Conservation (phyloP, 2,329 filamentous ascomycete species). For the Talaromyces verruculosus region DNA sequence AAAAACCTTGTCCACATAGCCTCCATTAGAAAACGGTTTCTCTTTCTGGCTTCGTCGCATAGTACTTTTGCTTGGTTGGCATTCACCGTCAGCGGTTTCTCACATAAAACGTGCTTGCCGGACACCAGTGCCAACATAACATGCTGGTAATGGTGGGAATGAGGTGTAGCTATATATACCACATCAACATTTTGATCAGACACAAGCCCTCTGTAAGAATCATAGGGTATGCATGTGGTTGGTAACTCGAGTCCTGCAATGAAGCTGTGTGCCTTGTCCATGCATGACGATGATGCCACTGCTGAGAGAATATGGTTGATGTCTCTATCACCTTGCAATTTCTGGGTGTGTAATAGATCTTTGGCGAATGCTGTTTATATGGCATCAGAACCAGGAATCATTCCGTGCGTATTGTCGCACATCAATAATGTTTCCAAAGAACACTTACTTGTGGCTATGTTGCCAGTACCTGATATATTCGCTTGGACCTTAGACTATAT, state of each 20-base stretch:
- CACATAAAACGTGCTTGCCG: conserved; percentile 84
- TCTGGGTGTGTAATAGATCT: conserved; percentile 74
- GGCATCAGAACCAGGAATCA: neutral
- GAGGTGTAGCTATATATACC: conserved; percentile 84
- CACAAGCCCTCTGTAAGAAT: conserved; percentile 78
- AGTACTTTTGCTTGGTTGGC: conserved; percentile 72
- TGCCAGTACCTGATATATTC: neutral
- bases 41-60: conserved; percentile 68
- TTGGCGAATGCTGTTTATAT: conserved; percentile 4
- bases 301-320: conserved; percentile 75
- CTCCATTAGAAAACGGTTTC: conserved; percentile 77
- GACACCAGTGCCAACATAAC: conserved; percentile 78
- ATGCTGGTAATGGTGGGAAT: conserved; percentile 92
- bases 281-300: conserved; percentile 74
- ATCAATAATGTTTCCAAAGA: neutral
- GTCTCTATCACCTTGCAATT: conserved; percentile 66
- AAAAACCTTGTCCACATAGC: conserved; percentile 90
- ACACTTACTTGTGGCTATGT: conserved; percentile 10
- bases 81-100: conserved; percentile 86
- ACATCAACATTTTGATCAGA: conserved; percentile 77
- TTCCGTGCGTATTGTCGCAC: neutral
- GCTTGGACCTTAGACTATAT: neutral
- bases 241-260: conserved; percentile 69
- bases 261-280: conserved; percentile 68
- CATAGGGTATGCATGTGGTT: conserved; percentile 69